A percentile compares a stretch with the other conserved stretches of the same genome.
Conservation (phyloP, 345 rosid genomes). For the Cardiospermum halicacabum region DNA sequence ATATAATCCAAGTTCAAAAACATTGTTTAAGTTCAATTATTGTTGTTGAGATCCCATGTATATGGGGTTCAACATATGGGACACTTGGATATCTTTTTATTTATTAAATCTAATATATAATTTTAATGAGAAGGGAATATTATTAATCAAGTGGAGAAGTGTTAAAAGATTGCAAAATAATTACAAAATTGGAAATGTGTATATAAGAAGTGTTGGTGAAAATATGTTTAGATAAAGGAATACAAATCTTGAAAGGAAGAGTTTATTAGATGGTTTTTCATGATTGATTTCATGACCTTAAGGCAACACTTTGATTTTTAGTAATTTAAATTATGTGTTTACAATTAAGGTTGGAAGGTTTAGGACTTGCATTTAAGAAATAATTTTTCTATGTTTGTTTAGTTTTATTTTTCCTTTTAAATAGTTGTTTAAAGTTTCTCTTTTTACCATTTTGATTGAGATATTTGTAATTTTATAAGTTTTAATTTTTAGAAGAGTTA, state of each 20-base stretch:
- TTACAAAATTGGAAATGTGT: not conserved
- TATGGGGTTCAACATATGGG: constrained; percentile 1
- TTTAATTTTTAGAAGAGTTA: too few species aligned
- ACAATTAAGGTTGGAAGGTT: not conserved
- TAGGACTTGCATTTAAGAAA: not conserved
- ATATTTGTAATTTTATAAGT: too few species aligned
- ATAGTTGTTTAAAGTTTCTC: too few species aligned
- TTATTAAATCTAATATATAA: too few species aligned
- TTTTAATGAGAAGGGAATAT: not conserved
- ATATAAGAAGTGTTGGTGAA: not conserved
- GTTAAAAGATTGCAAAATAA: not conserved
- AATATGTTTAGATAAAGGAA: not conserved
- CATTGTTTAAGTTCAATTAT: constrained; percentile 10
- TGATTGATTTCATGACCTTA: not conserved
- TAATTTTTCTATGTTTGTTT: too few species aligned
- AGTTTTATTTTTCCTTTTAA: too few species aligned
- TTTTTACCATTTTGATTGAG: too few species aligned
- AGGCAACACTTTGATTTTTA: not conserved
- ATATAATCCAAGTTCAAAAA: not conserved
- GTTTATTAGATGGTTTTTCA: not conserved
- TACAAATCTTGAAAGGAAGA: constrained; percentile 22
- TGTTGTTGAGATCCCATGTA: not conserved
- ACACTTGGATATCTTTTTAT: not conserved
- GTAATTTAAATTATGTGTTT: not conserved
- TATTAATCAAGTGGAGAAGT: not conserved